phyloP scores from a whole-genome alignment of 352 stramenopile species.

The Pythium coloratum region DNA sequence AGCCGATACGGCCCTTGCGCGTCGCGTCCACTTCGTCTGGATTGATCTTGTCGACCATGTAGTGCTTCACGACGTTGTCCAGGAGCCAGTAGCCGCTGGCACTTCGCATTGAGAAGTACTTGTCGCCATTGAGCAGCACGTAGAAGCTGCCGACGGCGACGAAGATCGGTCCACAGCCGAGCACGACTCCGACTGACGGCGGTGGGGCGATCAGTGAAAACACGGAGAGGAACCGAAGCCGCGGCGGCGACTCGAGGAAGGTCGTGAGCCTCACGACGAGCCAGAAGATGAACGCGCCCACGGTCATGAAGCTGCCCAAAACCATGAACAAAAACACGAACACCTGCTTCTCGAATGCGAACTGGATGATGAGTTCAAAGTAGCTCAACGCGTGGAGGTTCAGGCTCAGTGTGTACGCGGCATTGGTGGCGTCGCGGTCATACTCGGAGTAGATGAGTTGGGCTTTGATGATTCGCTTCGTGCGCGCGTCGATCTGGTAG shows the following conservation, averaged over 20 bases:
- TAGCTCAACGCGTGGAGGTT: constrained; percentile 94
- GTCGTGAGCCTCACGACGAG: constrained; percentile 90
- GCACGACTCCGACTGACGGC: constrained; percentile 84
- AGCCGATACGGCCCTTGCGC: constrained; percentile 87
- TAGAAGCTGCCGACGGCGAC: constrained; percentile 69
- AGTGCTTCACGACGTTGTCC: constrained; percentile 84
- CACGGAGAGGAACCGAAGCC: constrained; percentile 91
- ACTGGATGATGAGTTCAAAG: constrained; percentile 95
- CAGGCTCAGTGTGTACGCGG: constrained; percentile 91
- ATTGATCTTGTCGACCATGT: constrained; percentile 84
- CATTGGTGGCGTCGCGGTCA: constrained; percentile 86
- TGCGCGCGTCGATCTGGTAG: constrained; percentile 89
- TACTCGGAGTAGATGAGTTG: constrained; percentile 92
- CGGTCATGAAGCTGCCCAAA: constrained; percentile 86
- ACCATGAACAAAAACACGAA: constrained; percentile 94
- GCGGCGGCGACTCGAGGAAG: constrained; percentile 88
- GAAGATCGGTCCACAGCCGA: constrained; percentile 88
- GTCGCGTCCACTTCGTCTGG: constrained; percentile 61
- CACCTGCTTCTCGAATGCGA: constrained; percentile 93
- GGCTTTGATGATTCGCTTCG: constrained; percentile 93
- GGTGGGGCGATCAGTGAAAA: constrained; percentile 91
- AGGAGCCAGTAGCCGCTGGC: constrained; percentile 74
- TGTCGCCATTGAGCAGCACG: constrained; percentile 61
- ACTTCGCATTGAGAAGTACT: constrained; percentile 31
- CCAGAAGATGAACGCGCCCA: constrained; percentile 88